A percentile compares a stretch with the other conserved stretches of the same genome.
Evolutionary conservation across 495 filamentous ascomycete species (phyloP).

Genomic region (Ramalina intermedia): DNA sequence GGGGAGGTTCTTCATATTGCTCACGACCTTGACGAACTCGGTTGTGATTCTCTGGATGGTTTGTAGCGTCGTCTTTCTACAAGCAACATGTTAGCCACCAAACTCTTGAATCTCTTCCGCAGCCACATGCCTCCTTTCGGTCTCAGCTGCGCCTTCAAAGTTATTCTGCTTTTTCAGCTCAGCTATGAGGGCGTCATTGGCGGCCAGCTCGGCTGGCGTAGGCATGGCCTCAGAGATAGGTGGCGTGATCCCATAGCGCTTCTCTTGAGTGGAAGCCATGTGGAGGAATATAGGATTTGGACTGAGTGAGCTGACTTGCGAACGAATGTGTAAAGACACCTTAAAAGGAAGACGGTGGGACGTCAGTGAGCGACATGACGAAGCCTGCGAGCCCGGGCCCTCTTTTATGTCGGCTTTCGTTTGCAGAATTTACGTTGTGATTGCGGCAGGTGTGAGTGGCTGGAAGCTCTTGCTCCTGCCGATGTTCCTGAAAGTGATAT

Average conservation of each 20-base stretch:
- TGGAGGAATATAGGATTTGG: neutral
- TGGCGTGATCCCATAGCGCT: conserved; percentile 69
- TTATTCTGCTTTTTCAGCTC: conserved; percentile 81
- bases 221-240: conserved; percentile 68
- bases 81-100: neutral
- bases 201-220: conserved; percentile 54
- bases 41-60: conserved; percentile 63
- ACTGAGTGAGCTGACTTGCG: too few species aligned
- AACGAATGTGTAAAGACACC: too few species aligned
- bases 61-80: conserved; percentile 41
- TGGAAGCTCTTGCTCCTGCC: too few species aligned
- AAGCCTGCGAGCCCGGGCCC: too few species aligned
- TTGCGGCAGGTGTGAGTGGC: too few species aligned
- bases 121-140: conserved; percentile 50
- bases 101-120: too few species aligned
- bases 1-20: conserved; percentile 55
- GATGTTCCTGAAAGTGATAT: too few species aligned
- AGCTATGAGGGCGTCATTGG: conserved; percentile 62
- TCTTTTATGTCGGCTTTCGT: too few species aligned
- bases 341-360: too few species aligned
- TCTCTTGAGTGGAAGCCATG: conserved; percentile 31
- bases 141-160: conserved; percentile 71
- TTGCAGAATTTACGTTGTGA: too few species aligned
- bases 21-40: conserved; percentile 70
- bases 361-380: too few species aligned